A percentile compares a stretch with the other conserved stretches of the same genome.
Evolutionary conservation across 2,329 filamentous ascomycete genomes (phyloP).

Genomic region (Epichloe scottii): DNA sequence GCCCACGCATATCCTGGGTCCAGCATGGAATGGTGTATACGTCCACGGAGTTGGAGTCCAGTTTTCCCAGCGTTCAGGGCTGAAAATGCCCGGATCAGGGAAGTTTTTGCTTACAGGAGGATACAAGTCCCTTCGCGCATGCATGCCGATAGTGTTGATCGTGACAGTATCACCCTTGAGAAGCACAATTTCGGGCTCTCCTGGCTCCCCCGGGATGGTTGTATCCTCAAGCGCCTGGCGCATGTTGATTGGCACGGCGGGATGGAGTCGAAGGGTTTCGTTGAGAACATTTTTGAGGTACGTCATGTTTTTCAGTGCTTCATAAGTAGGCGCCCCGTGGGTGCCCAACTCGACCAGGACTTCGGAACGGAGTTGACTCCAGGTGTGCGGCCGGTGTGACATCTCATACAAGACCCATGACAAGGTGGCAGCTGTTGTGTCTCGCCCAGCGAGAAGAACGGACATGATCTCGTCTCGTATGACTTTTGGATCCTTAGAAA

Average conservation of each 20-base stretch:
- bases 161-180: constrained; percentile 32
- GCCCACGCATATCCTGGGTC: constrained; percentile 40
- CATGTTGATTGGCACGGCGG: constrained; percentile 66
- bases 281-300: constrained; percentile 64
- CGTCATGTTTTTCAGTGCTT: constrained; percentile 78
- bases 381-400: constrained; percentile 52
- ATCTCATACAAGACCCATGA: constrained; percentile 78
- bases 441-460: constrained; percentile 68
- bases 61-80: constrained; percentile 37
- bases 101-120: constrained; percentile 25
- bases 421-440: constrained; percentile 74
- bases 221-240: constrained; percentile 26
- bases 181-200: constrained; percentile 27
- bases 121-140: constrained; percentile 35
- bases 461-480: constrained; percentile 68
- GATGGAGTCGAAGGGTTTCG: constrained; percentile 67
- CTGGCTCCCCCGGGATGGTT: constrained; percentile 10
- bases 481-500: constrained; percentile 48
- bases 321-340: constrained; percentile 53
- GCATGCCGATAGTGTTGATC: constrained; percentile 40
- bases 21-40: constrained; percentile 40
- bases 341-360: constrained; percentile 55
- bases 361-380: constrained; percentile 57
- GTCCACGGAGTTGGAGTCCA: constrained; percentile 40
- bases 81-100: constrained; percentile 26